These are phyloP conservation scores for Plasmodium chabaudi DNA, from an alignment of 169 alveolate genomes.

Conservation along the genomic window DNA sequence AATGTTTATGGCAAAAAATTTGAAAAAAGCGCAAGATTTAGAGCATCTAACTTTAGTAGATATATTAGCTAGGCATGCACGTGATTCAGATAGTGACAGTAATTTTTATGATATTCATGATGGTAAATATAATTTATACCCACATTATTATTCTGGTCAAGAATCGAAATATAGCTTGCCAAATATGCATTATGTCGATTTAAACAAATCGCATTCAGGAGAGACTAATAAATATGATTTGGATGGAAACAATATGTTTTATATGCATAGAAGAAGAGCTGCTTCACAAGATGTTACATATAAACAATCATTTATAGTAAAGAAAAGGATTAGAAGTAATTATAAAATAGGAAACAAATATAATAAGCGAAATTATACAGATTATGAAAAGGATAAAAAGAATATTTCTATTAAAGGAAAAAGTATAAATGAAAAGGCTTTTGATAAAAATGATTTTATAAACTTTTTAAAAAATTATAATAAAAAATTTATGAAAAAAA, in stretches of 20 bases:
- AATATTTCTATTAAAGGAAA: conserved; percentile 22
- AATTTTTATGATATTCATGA: conserved; percentile 35
- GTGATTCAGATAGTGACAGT: conserved; percentile 48
- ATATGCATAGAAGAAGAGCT: conserved; percentile 66
- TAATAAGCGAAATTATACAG: conserved; percentile 68
- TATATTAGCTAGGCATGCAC: conserved; percentile 74
- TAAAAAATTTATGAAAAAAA: conserved; percentile 70
- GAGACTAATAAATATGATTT: conserved; percentile 26
- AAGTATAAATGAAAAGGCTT: conserved; percentile 31
- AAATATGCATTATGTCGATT: conserved; percentile 6
- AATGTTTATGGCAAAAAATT: conserved; percentile 8
- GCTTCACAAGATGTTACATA: conserved; percentile 68
- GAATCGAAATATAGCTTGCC: conserved; percentile 36
- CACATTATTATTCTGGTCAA: conserved; percentile 39
- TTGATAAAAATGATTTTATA: conserved; percentile 50
- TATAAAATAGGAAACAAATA: conserved; percentile 52
- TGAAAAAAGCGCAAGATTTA: not conserved
- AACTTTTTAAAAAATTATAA: conserved; percentile 51
- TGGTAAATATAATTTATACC: conserved; percentile 18
- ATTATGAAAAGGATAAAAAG: conserved; percentile 68
- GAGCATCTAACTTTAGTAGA: conserved; percentile 58
- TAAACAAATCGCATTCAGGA: not conserved
- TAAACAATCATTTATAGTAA: conserved; percentile 32
- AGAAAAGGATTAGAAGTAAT: conserved; percentile 37
- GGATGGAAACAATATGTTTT: conserved; percentile 20